A percentile compares a stretch with the other conserved stretches of the same genome.
Evolutionary conservation across 192 early-diverging fungal species (phyloP).

Genomic region (Coemansia sp.): DNA sequence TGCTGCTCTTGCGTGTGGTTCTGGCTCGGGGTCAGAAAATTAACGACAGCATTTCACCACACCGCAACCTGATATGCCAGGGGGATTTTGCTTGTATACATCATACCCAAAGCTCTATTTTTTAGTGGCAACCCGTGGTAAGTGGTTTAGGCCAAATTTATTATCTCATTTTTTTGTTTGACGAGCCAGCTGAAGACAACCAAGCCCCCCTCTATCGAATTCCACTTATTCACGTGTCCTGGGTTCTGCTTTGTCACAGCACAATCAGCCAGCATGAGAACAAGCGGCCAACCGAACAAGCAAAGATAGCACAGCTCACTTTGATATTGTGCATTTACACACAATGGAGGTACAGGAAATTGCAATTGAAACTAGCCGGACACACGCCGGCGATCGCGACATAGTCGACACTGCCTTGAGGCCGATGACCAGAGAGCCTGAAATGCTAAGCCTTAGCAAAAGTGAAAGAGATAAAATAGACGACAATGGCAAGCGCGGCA

Average conservation of each 20-base stretch:
- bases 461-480: neutral
- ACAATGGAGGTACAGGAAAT: slow-evolving; percentile 7
- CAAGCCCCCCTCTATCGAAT: slow-evolving; percentile 3
- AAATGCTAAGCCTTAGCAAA: slow-evolving; percentile 11
- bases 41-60: neutral
- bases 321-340: slow-evolving; percentile 22
- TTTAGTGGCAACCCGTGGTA: neutral
- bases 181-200: slow-evolving; percentile 1
- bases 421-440: neutral
- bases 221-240: slow-evolving; percentile 4
- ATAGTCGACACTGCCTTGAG: neutral
- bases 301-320: slow-evolving; percentile 2
- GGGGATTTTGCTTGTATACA: neutral
- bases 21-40: slow-evolving; percentile 2
- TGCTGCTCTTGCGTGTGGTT: neutral
- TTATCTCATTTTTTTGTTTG: neutral
- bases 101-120: neutral
- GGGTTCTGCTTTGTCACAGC: slow-evolving; percentile 1
- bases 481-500: neutral
- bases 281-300: neutral
- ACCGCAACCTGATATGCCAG: neutral
- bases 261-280: slow-evolving; percentile 7
- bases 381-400: slow-evolving; percentile 6
- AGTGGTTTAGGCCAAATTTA: neutral
- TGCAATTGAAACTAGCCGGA: slow-evolving; percentile 10